Evolutionary conservation across 306 rosid genomes (phyloP), one percentile per base, ranked within the genome.

Genomic region (Calophaca sinica): DNA sequence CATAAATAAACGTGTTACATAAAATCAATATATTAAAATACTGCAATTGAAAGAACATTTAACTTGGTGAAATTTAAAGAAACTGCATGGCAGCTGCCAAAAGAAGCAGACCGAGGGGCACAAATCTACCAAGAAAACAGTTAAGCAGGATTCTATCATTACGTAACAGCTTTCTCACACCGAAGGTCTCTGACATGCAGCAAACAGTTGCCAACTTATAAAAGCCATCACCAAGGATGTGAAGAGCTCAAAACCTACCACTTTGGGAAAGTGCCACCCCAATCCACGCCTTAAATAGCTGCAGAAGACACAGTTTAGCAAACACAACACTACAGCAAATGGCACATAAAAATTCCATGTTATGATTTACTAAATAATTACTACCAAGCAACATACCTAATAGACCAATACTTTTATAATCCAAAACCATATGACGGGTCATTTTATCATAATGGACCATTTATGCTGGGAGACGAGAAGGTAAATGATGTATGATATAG

Each of bases 171-270:
- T 76, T 72, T 71, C 82, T 92, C 83, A 90, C 51, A 51, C 42
- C 5, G 96, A 90, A 67, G 99, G 97, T 82, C 93, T 96, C 84
- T 92, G 99, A 72, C 99, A 96, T 20, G 92, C 96, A 66, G 96
- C 60, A 79, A 90, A 89, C 39, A 96, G 91, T 85, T 92, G 98
- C 90, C 97, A 92, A 73, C 99, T 96, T 67, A 87, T 85, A 39
- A 96, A 81, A 72, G 98, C 98, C 92, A 96, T 96, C 72, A 80
- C 89, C 78, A 96, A 75, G 58, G 99, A 96, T 45, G 93, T 89
- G 84, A 88, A 84, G 75, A 96, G 89, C 79, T 96, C 93, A 77
- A 96, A 96, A 5, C 97, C 94, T 9, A 96, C 98, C 59, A 96
- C 98, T 85, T 96, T 81, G 12, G 96, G 91, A 10, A 92, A 75